These are phyloP conservation scores for Leccinum variabile DNA, from an alignment of 1,284 basidiomycete species.

Conservation along the genomic window DNA sequence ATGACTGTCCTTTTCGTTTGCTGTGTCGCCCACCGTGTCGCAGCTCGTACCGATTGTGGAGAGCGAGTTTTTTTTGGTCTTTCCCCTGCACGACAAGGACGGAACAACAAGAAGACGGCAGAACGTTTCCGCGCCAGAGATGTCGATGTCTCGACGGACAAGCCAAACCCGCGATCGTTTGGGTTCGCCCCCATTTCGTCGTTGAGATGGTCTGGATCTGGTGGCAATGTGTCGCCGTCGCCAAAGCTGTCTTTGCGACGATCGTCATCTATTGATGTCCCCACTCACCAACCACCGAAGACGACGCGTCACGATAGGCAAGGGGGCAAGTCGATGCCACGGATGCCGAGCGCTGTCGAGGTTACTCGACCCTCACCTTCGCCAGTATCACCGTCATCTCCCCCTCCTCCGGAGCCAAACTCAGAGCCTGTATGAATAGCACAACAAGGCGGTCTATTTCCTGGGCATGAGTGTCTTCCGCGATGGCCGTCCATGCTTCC, in stretches of 20 bases:
- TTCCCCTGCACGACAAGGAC: conserved; percentile 5
- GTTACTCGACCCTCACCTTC: neutral
- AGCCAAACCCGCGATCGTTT: conserved; percentile 68
- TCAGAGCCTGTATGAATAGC: neutral
- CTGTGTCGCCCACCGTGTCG: conserved; percentile 24
- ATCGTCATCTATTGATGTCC: conserved; percentile 28
- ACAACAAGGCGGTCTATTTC: neutral
- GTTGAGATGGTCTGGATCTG: conserved; percentile 33
- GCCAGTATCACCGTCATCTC: neutral
- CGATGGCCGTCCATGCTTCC: conserved; percentile 38
- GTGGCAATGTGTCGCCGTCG: conserved; percentile 7
- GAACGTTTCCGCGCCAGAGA: conserved; percentile 5
- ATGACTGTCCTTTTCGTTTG: conserved; percentile 20
- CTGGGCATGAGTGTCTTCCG: conserved; percentile 11
- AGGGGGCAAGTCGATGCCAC: conserved; percentile 1
- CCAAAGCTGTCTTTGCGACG: conserved; percentile 21
- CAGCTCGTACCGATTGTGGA: conserved; percentile 27
- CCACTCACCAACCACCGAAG: conserved; percentile 7
- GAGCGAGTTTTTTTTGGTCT: conserved; percentile 25
- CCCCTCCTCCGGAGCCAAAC: neutral
- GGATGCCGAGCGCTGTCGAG: conserved; percentile 15
- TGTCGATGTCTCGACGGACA: conserved; percentile 3
- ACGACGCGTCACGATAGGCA: neutral
- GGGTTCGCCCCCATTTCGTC: conserved; percentile 68
- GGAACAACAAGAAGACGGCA: neutral